Percentiles rank a stretch among this genome's conserved stretches.
Evolutionary conservation across 805 yeast species (phyloP).

Genomic region (Metschnikowia continentalis): DNA sequence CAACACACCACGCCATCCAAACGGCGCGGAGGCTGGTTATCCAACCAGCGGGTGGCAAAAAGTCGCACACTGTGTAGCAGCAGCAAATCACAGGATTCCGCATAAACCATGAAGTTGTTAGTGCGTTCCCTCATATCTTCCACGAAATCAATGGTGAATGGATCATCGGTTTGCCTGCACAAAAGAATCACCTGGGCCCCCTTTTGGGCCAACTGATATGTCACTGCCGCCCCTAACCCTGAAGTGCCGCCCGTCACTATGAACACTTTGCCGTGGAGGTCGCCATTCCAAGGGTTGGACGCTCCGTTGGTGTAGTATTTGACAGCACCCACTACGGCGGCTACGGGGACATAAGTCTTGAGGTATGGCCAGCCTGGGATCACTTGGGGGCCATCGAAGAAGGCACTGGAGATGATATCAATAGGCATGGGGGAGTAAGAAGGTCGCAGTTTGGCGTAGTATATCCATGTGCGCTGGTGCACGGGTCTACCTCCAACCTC

Average conservation of each 20-base stretch:
- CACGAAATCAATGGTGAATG: slow-evolving; percentile 76
- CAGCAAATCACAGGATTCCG: slow-evolving; percentile 83
- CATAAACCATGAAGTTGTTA: slow-evolving; percentile 72
- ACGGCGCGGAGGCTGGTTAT: slow-evolving; percentile 84
- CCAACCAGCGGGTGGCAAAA: slow-evolving; percentile 93
- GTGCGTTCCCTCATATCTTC: slow-evolving; percentile 70
- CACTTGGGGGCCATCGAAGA: slow-evolving; percentile 66
- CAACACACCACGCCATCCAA: slow-evolving; percentile 86
- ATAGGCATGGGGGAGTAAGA: slow-evolving; percentile 61
- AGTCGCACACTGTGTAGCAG: slow-evolving; percentile 72
- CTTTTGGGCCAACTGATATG: slow-evolving; percentile 62
- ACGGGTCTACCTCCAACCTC: not conserved
- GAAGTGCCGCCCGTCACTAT: slow-evolving; percentile 91
- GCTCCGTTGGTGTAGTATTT: slow-evolving; percentile 80
- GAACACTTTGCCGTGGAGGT: slow-evolving; percentile 84
- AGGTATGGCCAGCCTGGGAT: slow-evolving; percentile 72
- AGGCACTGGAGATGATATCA: slow-evolving; percentile 66
- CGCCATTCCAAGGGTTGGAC: slow-evolving; percentile 86
- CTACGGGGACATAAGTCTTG: slow-evolving; percentile 52
- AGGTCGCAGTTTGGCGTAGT: not conserved
- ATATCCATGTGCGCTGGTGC: not conserved
- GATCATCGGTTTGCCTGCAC: slow-evolving; percentile 58
- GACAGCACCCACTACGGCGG: slow-evolving; percentile 36
- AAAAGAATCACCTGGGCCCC: slow-evolving; percentile 87
- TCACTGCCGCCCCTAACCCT: slow-evolving; percentile 80